A percentile compares a stretch with the other conserved stretches of the same genome.
Evolutionary conservation across 2,329 filamentous ascomycete genomes (phyloP).

Genomic region (Ascochyta viciae-villosae): DNA sequence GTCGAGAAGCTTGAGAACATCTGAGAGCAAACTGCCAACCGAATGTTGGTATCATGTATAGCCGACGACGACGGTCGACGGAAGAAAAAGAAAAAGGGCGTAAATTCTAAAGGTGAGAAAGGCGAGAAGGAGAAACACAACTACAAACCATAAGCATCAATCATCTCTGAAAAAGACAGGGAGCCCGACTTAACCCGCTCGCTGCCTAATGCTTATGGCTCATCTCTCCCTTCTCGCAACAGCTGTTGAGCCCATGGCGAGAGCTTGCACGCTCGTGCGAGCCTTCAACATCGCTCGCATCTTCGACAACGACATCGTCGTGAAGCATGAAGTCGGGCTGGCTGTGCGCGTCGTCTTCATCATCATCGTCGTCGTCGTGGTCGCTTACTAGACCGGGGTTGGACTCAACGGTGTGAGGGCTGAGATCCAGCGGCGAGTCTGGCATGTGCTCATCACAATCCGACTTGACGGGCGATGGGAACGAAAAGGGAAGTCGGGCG

Average conservation of each 20-base stretch:
- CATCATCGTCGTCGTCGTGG: constrained; percentile 58
- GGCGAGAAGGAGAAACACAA: constrained; percentile 11
- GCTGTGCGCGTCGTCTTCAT: constrained; percentile 47
- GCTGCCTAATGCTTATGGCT: constrained; percentile 45
- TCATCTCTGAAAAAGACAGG: constrained; percentile 30
- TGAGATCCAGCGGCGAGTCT: constrained; percentile 50
- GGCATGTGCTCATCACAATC: constrained; percentile 39
- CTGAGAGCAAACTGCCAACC: constrained; percentile 15
- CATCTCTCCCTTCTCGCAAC: constrained; percentile 46
- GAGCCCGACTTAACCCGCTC: constrained; percentile 38
- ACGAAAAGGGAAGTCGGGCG: constrained; percentile 40
- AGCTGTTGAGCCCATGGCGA: constrained; percentile 40
- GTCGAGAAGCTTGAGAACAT: constrained; percentile 5
- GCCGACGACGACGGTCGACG: constrained; percentile 14
- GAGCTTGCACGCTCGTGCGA: constrained; percentile 41
- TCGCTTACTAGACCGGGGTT: constrained; percentile 59
- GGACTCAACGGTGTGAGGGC: constrained; percentile 57
- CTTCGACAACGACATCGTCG: constrained; percentile 49
- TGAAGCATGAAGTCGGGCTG: constrained; percentile 45
- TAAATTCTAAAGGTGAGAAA: constrained; percentile 18
- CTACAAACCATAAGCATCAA: constrained; percentile 24
- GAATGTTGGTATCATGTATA: constrained; percentile 18
- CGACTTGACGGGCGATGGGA: constrained; percentile 38
- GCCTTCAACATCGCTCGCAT: constrained; percentile 50
- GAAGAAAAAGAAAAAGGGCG: constrained; percentile 13